phyloP scores from a whole-genome alignment of 106 monocot genomes.

The Acorus calamus region DNA sequence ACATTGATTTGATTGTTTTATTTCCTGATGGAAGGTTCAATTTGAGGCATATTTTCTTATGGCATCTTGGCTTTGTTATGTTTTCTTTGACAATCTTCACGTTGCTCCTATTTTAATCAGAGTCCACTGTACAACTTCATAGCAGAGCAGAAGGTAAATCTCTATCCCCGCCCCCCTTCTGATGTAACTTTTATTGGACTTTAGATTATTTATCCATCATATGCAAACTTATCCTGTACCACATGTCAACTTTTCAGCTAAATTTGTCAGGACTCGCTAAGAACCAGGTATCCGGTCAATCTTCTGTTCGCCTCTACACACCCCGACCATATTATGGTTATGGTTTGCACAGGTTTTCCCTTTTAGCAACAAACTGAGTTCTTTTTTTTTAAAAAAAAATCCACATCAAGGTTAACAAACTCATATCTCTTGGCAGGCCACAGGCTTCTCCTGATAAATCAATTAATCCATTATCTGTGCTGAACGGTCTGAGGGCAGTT shows the following conservation, averaged over 20 bases:
- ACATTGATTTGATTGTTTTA: neutral
- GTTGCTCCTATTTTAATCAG: constrained; percentile 26
- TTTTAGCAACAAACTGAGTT: neutral
- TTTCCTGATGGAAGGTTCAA: neutral
- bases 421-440: constrained; percentile 3
- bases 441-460: neutral
- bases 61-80: constrained; percentile 1
- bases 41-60: neutral
- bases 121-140: constrained; percentile 92
- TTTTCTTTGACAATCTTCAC: neutral
- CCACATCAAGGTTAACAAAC: constrained; percentile 7
- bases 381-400: neutral
- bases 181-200: no score
- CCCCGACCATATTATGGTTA: constrained; percentile 16
- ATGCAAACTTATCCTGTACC: neutral
- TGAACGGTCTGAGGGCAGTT: neutral
- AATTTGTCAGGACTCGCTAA: constrained; percentile 57
- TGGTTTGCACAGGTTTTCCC: constrained; percentile 24
- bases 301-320: constrained; percentile 26
- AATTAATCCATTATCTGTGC: no score
- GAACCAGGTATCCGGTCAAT: constrained; percentile 71
- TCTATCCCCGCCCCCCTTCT: neutral
- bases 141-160: constrained; percentile 58
- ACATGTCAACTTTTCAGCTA: constrained; percentile 38
- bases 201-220: no score